phyloP scores from a whole-genome alignment of 1,284 basidiomycete species.

The Afroboletus lepidellus region DNA sequence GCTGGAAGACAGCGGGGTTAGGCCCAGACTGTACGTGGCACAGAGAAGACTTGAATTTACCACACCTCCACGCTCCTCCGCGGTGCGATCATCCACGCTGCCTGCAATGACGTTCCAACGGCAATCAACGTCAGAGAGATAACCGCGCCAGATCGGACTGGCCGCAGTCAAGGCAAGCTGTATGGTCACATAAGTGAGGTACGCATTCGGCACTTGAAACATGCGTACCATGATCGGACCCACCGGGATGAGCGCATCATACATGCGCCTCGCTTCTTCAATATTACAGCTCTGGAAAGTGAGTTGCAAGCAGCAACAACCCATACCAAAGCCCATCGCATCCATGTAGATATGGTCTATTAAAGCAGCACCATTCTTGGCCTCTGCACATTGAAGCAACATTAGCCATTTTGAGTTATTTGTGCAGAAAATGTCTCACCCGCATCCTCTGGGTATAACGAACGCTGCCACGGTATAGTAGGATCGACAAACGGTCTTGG shows the following conservation, averaged over 20 bases:
- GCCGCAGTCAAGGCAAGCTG: conserved; percentile 93
- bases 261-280: conserved; percentile 86
- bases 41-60: conserved; percentile 49
- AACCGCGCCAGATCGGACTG: conserved; percentile 92
- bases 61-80: conserved; percentile 82
- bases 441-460: conserved; percentile 76
- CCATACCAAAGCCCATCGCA: conserved; percentile 99
- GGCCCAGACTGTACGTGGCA: conserved; percentile 2
- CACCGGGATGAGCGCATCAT: conserved; percentile 92
- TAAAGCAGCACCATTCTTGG: conserved; percentile 83
- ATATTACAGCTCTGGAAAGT: conserved; percentile 98
- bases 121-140: conserved; percentile 94
- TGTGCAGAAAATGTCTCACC: conserved; percentile 43
- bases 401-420: conserved; percentile 13
- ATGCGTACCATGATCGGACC: conserved; percentile 86
- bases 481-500: conserved; percentile 89
- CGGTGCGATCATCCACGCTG: conserved; percentile 94
- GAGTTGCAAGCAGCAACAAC: conserved; percentile 95
- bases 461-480: conserved; percentile 82
- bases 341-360: conserved; percentile 96
- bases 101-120: conserved; percentile 99
- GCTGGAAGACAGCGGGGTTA: conserved; percentile 45
- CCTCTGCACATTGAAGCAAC: conserved; percentile 52
- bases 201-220: neutral
- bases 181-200: conserved; percentile 7